These are phyloP conservation scores for Allium sativum DNA, from an alignment of 106 monocot species.

Conservation along the genomic window DNA sequence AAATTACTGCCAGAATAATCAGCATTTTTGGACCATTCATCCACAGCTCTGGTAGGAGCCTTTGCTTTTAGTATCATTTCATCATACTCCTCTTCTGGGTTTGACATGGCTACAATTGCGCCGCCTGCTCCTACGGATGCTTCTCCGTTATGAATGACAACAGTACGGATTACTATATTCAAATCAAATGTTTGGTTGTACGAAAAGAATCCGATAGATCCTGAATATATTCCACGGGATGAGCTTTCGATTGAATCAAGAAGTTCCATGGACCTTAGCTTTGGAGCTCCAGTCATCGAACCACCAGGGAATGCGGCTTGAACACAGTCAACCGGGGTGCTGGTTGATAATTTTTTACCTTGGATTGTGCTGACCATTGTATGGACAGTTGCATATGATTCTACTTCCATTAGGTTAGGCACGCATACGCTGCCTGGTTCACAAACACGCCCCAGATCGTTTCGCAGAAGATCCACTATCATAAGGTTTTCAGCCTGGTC, in stretches of 20 bases:
- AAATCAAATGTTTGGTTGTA: slow-evolving; percentile 87
- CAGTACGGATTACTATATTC: slow-evolving; percentile 85
- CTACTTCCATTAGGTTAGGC: slow-evolving; percentile 65
- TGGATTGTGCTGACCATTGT: slow-evolving; percentile 86
- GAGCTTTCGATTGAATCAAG: slow-evolving; percentile 74
- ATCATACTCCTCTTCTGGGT: slow-evolving; percentile 68
- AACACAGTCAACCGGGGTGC: slow-evolving; percentile 57
- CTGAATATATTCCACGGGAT: slow-evolving; percentile 81
- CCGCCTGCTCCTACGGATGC: slow-evolving; percentile 87
- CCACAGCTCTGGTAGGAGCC: slow-evolving; percentile 50
- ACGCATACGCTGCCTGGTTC: slow-evolving; percentile 73
- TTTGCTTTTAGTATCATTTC: slow-evolving; percentile 93
- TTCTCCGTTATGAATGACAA: slow-evolving; percentile 63
- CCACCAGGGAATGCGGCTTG: slow-evolving; percentile 90
- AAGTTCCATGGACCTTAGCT: slow-evolving; percentile 88
- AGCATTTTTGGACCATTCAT: slow-evolving; percentile 15
- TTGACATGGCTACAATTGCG: slow-evolving; percentile 73
- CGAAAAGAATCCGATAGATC: slow-evolving; percentile 88
- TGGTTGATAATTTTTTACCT: slow-evolving; percentile 41
- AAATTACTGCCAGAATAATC: slow-evolving; percentile 10
- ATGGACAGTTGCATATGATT: slow-evolving; percentile 92
- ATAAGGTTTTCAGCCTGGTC: slow-evolving; percentile 95
- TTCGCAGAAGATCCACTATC: slow-evolving; percentile 96
- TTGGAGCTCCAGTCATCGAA: slow-evolving; percentile 97
- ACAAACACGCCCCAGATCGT: slow-evolving; percentile 84